Base-by-base conservation (phyloP, 1,284 basidiomycete genomes). In the Apiotrichum veenhuisii region DNA sequence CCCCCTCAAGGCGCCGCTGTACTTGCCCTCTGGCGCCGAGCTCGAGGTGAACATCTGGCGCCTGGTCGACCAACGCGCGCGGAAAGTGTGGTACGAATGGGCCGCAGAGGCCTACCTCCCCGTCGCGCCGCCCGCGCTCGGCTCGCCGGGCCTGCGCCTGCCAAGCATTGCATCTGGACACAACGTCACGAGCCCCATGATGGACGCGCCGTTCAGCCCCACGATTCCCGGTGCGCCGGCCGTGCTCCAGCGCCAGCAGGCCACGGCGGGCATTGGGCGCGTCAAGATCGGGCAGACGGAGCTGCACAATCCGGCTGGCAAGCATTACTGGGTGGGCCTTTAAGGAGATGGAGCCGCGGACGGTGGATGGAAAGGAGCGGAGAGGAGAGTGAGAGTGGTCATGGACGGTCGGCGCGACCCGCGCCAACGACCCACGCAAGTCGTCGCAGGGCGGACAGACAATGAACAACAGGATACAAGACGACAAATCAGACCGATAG, bases 21-120 rank as follows among this genome's bases (percentile, higher is more conserved):
- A 97, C 72, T 82, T 98, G 1, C 95, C 96, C 14, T 87, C 87
- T 58, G 87, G 90, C 67, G 87, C 89, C 25, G 95, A 98, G 75
- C 79, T 99, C 18, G 88, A 92, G 55, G 90, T 98, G 11, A 89
- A 89, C 52, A 84, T 99, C 51, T 99, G 96, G 95, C 85, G 96
- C 30, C 78, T 97, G 57, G 93, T 92, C 1, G 89, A 89, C 72
- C 82, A 86, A 59, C 83, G 86, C 33, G 85, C 63, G 10, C 64
- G 65, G 18, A 73, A 71, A 47, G 91, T 99, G 10, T 99, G 96
- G 96, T 98, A 98, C 78, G 96, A 98, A 77, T 99, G 96, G 96
- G 86, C 87, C 68, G 93, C 91, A 0, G 93, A 98, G 69, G 86
- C 87, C 3, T 98, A 89, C 79, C 80, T 98, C 41, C 84, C 87